phyloP scores from a whole-genome alignment of 768 basidiomycete genomes.

The Naganishia friedmannii region DNA sequence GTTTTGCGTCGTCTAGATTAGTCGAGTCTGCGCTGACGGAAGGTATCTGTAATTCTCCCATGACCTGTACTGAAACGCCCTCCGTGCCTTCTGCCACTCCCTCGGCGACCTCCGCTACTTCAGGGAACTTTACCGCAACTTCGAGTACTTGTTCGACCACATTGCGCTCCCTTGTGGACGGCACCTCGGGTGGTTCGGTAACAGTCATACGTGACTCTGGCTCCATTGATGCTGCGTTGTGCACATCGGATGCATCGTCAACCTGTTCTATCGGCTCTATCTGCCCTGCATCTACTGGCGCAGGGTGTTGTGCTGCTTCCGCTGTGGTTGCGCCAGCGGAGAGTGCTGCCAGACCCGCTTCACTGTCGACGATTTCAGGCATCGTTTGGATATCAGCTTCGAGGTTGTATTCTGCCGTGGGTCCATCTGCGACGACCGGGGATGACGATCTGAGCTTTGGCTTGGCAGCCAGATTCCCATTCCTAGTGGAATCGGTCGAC shows the following conservation, averaged over 20 bases:
- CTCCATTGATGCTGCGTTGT: background rate
- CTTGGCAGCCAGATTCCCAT: background rate
- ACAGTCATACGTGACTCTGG: background rate
- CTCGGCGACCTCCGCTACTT: background rate
- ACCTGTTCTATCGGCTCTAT: background rate
- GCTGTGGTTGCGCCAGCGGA: background rate
- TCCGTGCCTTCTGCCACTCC: background rate
- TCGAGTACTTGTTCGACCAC: constrained; percentile 18
- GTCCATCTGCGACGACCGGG: background rate
- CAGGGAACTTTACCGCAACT: background rate
- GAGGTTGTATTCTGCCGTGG: background rate
- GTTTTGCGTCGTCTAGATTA: background rate
- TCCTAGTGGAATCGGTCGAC: background rate
- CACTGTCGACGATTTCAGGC: background rate
- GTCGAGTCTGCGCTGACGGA: background rate
- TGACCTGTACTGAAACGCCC: background rate
- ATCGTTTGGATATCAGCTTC: background rate
- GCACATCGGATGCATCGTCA: background rate
- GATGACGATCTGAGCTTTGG: background rate
- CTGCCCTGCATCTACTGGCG: background rate
- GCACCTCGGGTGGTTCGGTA: background rate
- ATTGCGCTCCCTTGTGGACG: background rate
- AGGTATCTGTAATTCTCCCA: constrained; percentile 6
- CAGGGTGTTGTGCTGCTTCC: background rate
- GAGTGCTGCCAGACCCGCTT: background rate